Evolutionary conservation across 345 rosid species (phyloP).

Genomic region (Linum lewisii): DNA sequence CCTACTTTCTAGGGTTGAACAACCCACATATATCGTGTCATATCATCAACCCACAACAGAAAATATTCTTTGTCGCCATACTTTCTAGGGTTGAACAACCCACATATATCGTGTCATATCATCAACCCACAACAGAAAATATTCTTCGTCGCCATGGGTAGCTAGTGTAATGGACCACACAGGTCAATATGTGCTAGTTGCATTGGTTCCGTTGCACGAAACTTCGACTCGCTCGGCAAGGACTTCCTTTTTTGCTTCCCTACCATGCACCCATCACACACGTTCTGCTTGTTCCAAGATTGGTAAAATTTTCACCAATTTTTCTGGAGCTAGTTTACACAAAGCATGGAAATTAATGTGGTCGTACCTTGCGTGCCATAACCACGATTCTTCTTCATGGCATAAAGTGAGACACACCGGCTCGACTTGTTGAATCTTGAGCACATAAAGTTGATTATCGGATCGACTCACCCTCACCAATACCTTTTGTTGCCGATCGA

Average conservation of each 20-base stretch:
- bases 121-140: constrained; percentile 2
- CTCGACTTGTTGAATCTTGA: neutral
- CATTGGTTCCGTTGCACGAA: neutral
- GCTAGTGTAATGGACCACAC: neutral
- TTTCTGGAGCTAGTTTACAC: neutral
- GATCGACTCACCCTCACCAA: neutral
- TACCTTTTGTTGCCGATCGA: neutral
- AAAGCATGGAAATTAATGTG: no score
- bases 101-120: constrained; percentile 1
- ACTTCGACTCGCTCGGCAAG: neutral
- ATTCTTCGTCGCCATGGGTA: constrained; percentile 3
- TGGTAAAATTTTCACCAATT: neutral
- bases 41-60: constrained; percentile 3
- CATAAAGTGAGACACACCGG: neutral
- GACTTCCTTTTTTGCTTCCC: neutral
- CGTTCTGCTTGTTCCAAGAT: neutral
- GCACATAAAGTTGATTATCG: no score
- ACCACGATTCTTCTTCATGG: neutral
- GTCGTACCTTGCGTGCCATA: neutral
- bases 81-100: no score
- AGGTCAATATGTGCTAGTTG: no score
- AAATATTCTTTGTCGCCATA: constrained; percentile 6
- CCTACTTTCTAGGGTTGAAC: no score
- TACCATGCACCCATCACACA: constrained; percentile 1
- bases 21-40: constrained; percentile 1